Base-by-base conservation (phyloP, 2,329 filamentous ascomycete genomes). In the Fusarium kyushuense region DNA sequence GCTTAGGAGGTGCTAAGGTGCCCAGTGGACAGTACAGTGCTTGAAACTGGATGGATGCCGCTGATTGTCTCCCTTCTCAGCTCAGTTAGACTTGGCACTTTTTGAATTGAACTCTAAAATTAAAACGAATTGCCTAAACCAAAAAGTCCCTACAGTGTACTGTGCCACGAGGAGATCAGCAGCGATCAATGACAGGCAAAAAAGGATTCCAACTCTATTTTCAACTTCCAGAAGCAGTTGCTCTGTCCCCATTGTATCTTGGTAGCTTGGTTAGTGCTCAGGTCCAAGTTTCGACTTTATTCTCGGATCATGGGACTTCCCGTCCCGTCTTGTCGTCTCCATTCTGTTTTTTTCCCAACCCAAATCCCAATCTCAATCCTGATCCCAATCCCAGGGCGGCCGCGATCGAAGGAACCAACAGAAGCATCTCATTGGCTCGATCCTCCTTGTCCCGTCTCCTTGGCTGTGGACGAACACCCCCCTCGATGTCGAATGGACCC, bases 401-500 rank as follows among this genome's bases (percentile, higher is more conserved):
- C 35, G 49, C 42, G 61, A 42, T 61, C 43, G 30, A 45, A 45
- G 19, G 35, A 41, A 51, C 60, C 55, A 65, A 69, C 60, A 54
- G 6, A 30, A 29, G 5, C 25, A 21, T 49, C 21, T 38, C 21
- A 62, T 62, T 62, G 58, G 45, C 42, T 57, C 65, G 64, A 69
- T 67, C 59, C 33, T 40, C 45, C 49, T 47, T 40, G 47, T 69
- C 52, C 71, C 71, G 59, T 71, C 69, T 70, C 71, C 71, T 61
- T 67, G 71, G 71, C 56, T 51, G 60, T 65, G 71, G 71, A 66
- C 42, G 65, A 49, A 62, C 43, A 65, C 67, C 67, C 56, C 57
- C 49, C 54, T 49, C 54, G 29, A 62, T 43, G 46, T n/a, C n/a
- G 32, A 62, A 40, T 49, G 45, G 47, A 61, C 46, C 56, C 40